Evolutionary conservation across 306 rosid genomes (phyloP), one percentile per base, ranked within the genome.

Genomic region (Chamaecrista fasciculata): DNA sequence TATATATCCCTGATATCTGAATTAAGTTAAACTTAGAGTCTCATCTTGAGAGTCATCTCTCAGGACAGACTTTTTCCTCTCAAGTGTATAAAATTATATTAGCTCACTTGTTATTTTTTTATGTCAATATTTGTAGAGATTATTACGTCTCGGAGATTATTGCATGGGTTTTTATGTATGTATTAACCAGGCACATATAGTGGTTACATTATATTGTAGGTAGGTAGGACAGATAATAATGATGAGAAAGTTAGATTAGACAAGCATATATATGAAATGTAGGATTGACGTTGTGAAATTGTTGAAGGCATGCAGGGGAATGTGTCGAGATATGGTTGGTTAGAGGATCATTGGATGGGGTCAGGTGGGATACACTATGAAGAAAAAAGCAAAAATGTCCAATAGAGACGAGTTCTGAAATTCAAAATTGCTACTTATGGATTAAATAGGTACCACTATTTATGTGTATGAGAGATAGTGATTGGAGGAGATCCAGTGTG

Each of bases 381-480:
- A 44, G 18, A 2, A 61, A 64, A 77, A 73, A 68, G 70, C 21
- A 28, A 55, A 28, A 18, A n/a, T 68, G 72, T 74, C 69, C 75
- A 29, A 69, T 49, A 70, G 76, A 75, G 58, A 24, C 66, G 12
- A 50, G 20, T 74, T 51, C 65, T 62, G 29, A 62, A 72, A 72
- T 81, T 72, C 56, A 81, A 81, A 72, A 51, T 76, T 62, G 64
- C 62, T 53, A 55, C 79, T 74, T 69, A 73, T 14, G 70, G 79
- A 81, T 49, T n/a, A n/a, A 61, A 31, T 67, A 67, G 81, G 34
- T 79, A 80, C 81, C n/a, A n/a, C n/a, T n/a, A n/a, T n/a, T n/a
- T n/a, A n/a, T n/a, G n/a, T n/a, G n/a, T 42, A 62, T 37, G 42
- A 63, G 53, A 57, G 78, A 60, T 56, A 61, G 67, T 36, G 81